Conservation (phyloP, 352 stramenopile genomes). For the Phytophthora podocarpi region DNA sequence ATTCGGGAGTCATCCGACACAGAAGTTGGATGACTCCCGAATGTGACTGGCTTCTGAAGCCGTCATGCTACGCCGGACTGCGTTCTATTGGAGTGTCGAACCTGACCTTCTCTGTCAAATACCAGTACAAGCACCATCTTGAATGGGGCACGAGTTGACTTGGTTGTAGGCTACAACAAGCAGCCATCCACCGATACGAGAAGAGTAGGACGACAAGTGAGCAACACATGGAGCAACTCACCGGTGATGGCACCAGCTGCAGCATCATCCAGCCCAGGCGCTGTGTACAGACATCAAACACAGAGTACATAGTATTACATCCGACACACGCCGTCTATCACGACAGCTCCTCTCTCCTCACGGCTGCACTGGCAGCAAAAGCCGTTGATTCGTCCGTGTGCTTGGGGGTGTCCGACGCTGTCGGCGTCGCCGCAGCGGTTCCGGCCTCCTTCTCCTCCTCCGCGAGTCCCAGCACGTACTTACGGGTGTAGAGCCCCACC, state of each 20-base stretch:
- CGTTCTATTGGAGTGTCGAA: neutral
- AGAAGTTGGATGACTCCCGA: conserved; percentile 18
- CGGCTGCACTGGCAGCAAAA: conserved; percentile 10
- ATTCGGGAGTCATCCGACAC: too few relatives aligned
- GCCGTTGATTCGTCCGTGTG: conserved; percentile 17
- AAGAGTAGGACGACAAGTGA: conserved; percentile 30
- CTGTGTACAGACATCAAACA: conserved; percentile 8
- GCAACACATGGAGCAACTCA: conserved; percentile 10
- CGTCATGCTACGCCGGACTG: neutral
- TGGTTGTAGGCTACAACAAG: too few relatives aligned
- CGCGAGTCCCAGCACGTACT: conserved; percentile 65
- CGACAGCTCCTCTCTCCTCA: neutral
- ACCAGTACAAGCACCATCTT: neutral
- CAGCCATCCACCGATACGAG: conserved; percentile 12
- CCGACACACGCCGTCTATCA: conserved; percentile 15
- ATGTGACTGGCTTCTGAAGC: neutral
- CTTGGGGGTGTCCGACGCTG: neutral
- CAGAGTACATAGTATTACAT: conserved; percentile 28
- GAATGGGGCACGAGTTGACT: neutral
- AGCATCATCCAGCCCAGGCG: conserved; percentile 1
- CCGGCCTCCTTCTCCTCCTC: conserved; percentile 44
- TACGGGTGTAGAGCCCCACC: conserved; percentile 71
- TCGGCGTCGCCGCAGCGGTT: neutral
- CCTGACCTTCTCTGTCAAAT: neutral
- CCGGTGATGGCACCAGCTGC: conserved; percentile 32